Evolutionary conservation across 306 rosid genomes (phyloP), one percentile per base, ranked within the genome.

Genomic region (Clitoria ternatea): DNA sequence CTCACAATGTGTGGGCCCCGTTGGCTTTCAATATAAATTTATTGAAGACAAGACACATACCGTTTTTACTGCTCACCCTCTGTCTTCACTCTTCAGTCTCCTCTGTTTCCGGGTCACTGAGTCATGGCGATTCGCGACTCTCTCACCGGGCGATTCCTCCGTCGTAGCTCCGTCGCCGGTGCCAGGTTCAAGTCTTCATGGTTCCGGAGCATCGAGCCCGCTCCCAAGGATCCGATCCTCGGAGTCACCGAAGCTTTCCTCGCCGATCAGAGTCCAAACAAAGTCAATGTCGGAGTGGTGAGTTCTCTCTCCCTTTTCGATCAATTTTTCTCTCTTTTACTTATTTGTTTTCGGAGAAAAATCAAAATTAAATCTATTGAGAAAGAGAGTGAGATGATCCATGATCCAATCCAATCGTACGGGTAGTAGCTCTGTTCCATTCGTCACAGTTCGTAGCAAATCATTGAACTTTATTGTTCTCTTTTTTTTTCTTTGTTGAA

Each of bases 231-330:
- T 67, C 98, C 98, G 4, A 94, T 94, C 78, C 98, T 94, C 75
- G 96, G 98, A n/a, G 98, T 90, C 40, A 94, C 97, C 24, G 98
- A 94, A 74, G 98, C 98, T 63, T 94, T 75, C 68, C 86, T 94
- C 42, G 94, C 97, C 19, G 98, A 94, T 90, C 92, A 90, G 30
- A 85, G 86, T 75, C 96, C 97, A 0, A 77, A 79, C 43, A 94
- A 94, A 83, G 94, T 94, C 73, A 94, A 94, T 66, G 92, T 94
- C 32, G 98, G 97, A 85, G 98, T 94, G 4, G 98, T 94, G 63
- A 89, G 97, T 82, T 61, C 61, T 66, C 40, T 43, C 27, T 36
- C 49, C 20, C 0, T 11, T 29, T 79, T 11, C 5, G 19, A 17
- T 54, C 13, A 0, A 4, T 26, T 73, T 70, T 37, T n/a, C n/a